A percentile compares a stretch with the other conserved stretches of the same genome.
Evolutionary conservation across 306 rosid genomes (phyloP).

Genomic region (Vicia villosa): DNA sequence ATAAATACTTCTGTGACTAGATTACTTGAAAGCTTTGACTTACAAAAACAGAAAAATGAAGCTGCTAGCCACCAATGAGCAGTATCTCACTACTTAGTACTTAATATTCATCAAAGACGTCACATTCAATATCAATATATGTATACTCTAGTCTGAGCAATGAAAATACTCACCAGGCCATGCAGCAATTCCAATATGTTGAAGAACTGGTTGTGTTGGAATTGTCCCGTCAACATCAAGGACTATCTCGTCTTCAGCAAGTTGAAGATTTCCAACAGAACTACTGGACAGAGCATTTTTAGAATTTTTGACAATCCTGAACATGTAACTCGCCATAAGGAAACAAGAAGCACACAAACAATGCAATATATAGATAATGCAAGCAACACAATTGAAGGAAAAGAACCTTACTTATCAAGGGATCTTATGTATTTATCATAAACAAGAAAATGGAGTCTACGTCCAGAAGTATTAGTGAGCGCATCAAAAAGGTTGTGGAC

Average conservation of each 20-base stretch:
- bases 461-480: slow-evolving; percentile 63
- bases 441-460: slow-evolving; percentile 80
- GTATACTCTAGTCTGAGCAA: slow-evolving; percentile 10
- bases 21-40: slow-evolving; percentile 18
- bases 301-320: slow-evolving; percentile 74
- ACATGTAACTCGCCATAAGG: slow-evolving; percentile 20
- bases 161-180: slow-evolving; percentile 82
- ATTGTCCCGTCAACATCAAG: slow-evolving; percentile 86
- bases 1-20: slow-evolving; percentile 1
- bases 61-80: slow-evolving; percentile 9
- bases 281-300: slow-evolving; percentile 50
- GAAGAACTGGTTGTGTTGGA: slow-evolving; percentile 94
- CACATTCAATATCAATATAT: background rate
- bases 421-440: slow-evolving; percentile 79
- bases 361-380: slow-evolving; percentile 7
- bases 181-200: slow-evolving; percentile 83
- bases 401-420: slow-evolving; percentile 71
- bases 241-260: slow-evolving; percentile 73
- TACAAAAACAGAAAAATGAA: slow-evolving; percentile 11
- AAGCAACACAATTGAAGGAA: slow-evolving; percentile 28
- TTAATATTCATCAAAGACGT: slow-evolving; percentile 4
- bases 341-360: slow-evolving; percentile 22
- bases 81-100: slow-evolving; percentile 30
- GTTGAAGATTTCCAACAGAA: slow-evolving; percentile 68
- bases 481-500: slow-evolving; percentile 79